Evolutionary conservation across 768 basidiomycete genomes (phyloP), one percentile per base, ranked within the genome.

Genomic region (Termitomyces titanicus): DNA sequence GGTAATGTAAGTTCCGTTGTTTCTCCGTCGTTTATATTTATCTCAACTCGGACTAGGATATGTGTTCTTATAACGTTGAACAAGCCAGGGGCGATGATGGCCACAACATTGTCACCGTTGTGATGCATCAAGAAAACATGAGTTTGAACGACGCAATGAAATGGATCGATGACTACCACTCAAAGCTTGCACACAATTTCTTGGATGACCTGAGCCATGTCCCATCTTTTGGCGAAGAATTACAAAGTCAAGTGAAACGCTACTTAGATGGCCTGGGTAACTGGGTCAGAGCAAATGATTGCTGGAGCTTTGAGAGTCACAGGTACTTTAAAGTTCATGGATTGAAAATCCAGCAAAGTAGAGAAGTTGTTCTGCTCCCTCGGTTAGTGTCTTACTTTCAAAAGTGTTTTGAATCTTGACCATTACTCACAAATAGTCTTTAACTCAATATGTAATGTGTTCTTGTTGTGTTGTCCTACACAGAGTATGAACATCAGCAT

Each of bases 241-340:
- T 74, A 10, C 71, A 75, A 54, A 47, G 51, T 9, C 60, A 69
- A 20, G 64, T 78, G 17, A 57, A 55, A 29, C 53, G 60, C 8
- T 78, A 77, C 53, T 58, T 77, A 24, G 64, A 73, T 40, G 72
- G 75, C 12, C 59, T 78, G 17, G 74, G 68, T 18, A 66, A 72
- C 40, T 78, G 72, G 69, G 69, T 75, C 31, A 62, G 69, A 15
- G 74, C 67, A 29, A 72, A 67, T 53, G 71, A 73, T 51, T 64
- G 59, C 52, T 76, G 70, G 76, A 71, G 73, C 53, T 83, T 80
- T 51, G 62, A 71, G 18, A 70, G 70, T 31, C 63, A 67, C 44
- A 65, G 78, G 38, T 79, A 78, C 58, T 79, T 77, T 38, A 72
- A 72, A 2, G 66, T 56, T 9, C 53, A 65, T n/a, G 77, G 78